Evolutionary conservation across 2,329 filamentous ascomycete genomes (phyloP).

Genomic region (Sphaerulina musiva): DNA sequence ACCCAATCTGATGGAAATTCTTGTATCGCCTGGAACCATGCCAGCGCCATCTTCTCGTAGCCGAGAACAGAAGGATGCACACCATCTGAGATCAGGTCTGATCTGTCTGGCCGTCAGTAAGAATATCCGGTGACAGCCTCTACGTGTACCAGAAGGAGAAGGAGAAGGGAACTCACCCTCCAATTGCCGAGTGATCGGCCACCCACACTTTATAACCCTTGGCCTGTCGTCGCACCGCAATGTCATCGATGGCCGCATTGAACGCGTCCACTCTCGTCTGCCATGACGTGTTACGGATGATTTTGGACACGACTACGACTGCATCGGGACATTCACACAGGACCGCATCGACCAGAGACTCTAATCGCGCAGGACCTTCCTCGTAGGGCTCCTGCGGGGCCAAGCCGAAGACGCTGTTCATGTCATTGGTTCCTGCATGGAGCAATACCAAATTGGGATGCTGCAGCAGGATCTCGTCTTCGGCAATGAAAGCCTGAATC

Average conservation of each 20-base stretch:
- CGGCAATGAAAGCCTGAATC: conserved; percentile 5
- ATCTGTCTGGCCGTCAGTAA: background rate
- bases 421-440: conserved; percentile 35
- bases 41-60: conserved; percentile 10
- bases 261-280: conserved; percentile 20
- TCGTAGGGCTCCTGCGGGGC: conserved; percentile 21
- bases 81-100: conserved; percentile 4
- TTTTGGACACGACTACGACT: conserved; percentile 35
- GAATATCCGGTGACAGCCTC: too few species aligned
- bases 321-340: conserved; percentile 29
- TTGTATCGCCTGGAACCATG: conserved; percentile 9
- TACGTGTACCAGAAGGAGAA: too few species aligned
- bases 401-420: conserved; percentile 14
- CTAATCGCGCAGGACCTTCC: conserved; percentile 33
- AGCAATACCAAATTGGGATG: conserved; percentile 33
- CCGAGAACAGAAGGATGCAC: conserved; percentile 3
- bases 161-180: background rate
- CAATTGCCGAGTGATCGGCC: conserved; percentile 23
- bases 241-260: conserved; percentile 25
- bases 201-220: conserved; percentile 26
- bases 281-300: conserved; percentile 26
- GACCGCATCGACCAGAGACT: conserved; percentile 32
- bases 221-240: conserved; percentile 21
- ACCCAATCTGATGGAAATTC: conserved; percentile 7
- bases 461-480: conserved; percentile 10